Evolutionary conservation across 306 rosid genomes (phyloP).

Genomic region (Crataegus laevigata): DNA sequence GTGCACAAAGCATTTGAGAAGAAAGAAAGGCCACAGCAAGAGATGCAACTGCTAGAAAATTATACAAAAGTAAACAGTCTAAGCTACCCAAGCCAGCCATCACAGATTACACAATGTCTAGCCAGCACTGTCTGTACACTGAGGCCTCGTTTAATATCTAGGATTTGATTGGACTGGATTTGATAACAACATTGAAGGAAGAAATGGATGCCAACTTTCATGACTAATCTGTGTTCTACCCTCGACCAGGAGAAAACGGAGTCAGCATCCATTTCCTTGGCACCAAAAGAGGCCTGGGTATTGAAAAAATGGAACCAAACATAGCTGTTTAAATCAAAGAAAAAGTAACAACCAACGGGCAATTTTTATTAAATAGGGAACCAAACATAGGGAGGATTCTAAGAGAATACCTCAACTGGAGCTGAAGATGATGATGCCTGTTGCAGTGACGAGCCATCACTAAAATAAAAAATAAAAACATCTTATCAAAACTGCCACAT

Average conservation of each 20-base stretch:
- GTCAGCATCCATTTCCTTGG: neutral
- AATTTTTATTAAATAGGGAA: neutral
- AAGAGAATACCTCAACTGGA: constrained; percentile 6
- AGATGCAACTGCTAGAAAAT: neutral
- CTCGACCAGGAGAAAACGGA: neutral
- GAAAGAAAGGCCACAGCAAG: neutral
- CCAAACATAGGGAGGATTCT: neutral
- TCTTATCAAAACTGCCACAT: neutral
- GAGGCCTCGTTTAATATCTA: neutral
- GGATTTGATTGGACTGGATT: neutral
- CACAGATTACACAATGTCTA: neutral
- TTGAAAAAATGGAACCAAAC: neutral
- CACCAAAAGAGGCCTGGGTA: neutral
- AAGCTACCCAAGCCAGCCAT: neutral
- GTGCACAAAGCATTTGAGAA: neutral
- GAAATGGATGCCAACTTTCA: neutral
- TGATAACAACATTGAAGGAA: neutral
- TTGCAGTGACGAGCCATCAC: constrained; percentile 16
- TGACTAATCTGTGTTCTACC: neutral
- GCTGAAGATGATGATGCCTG: constrained; percentile 23
- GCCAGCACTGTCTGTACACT: neutral
- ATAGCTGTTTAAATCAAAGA: neutral
- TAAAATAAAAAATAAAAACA: neutral
- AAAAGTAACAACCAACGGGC: neutral
- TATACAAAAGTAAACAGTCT: neutral